Evolutionary conservation across 2,329 filamentous ascomycete species (phyloP), one percentile per base, ranked within the genome.

Genomic region (Pseudomassariella vexata): DNA sequence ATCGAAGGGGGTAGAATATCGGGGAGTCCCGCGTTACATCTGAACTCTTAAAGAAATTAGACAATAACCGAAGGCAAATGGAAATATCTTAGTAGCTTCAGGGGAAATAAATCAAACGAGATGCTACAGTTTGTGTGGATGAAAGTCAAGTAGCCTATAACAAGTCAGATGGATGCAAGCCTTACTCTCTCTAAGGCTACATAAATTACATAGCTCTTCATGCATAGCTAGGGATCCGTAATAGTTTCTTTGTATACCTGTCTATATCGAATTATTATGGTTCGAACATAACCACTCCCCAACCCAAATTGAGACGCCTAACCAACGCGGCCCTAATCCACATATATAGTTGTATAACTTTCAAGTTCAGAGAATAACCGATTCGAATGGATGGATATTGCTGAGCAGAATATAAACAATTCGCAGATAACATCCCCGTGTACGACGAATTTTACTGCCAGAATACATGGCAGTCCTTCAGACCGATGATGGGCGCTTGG

Each of bases 181-280:
- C n/a, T n/a, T 32, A 36, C 28, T 22, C 32, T 27, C 21, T 14
- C 26, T 26, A 26, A 16, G 24, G 17, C 15, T 38, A 34, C 36
- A 37, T 39, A 35, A 39, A 26, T 36, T 41, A 32, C 35, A 28
- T 30, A 35, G 39, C 41, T 39, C 40, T 40, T 42, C 38, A 40
- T 39, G 39, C 41, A 44, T 43, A 41, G 39, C 42, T 39, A 34
- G 35, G 38, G 38, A 41, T 43, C 28, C 35, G 21, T 35, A 42
- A 47, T 40, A 41, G 30, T 43, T 36, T 40, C 41, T 45, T 40
- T 43, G 35, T 43, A 40, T 39, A 43, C 42, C 40, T 40, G 39
- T 40, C 35, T 44, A 38, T 39, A 41, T 41, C 40, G 40, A 40
- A 40, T 41, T 36, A 41, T 34, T 42, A 27, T 23, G 37, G 39